These are phyloP conservation scores for Candida caryicola DNA, from an alignment of 805 yeast genomes.

Conservation along the genomic window DNA sequence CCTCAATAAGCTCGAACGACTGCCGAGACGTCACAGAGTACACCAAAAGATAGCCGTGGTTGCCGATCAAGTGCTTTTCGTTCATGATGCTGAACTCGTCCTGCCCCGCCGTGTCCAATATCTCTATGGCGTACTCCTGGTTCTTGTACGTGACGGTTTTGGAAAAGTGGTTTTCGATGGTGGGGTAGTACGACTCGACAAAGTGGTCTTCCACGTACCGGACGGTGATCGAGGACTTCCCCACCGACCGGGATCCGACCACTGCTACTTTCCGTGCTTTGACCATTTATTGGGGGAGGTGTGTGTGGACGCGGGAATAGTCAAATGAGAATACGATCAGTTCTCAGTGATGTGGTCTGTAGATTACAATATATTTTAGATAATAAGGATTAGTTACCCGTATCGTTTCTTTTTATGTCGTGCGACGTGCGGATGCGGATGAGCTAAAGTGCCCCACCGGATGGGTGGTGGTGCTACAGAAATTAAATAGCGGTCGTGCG, in stretches of 20 bases:
- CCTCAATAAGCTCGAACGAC: slow-evolving; percentile 71
- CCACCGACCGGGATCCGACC: slow-evolving; percentile 85
- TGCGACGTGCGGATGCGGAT: too few species aligned
- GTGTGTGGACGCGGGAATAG: background rate
- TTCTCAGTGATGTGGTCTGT: too few species aligned
- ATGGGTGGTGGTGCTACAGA: too few species aligned
- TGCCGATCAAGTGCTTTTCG: slow-evolving; percentile 74
- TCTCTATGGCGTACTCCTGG: slow-evolving; percentile 76
- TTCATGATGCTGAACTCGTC: slow-evolving; percentile 82
- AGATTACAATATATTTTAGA: too few species aligned
- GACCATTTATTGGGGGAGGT: too few species aligned
- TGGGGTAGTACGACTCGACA: slow-evolving; percentile 86
- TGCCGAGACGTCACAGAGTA: slow-evolving; percentile 78
- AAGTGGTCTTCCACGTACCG: slow-evolving; percentile 86
- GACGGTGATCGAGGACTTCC: slow-evolving; percentile 81
- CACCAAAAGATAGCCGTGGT: slow-evolving; percentile 79
- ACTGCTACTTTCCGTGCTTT: slow-evolving; percentile 77
- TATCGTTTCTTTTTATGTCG: too few species aligned
- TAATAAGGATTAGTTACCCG: background rate
- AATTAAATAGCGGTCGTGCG: too few species aligned
- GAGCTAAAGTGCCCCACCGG: too few species aligned
- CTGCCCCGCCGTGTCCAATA: slow-evolving; percentile 91
- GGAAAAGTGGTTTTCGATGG: slow-evolving; percentile 81
- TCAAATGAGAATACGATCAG: too few species aligned
- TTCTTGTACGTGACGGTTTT: slow-evolving; percentile 67